These are phyloP conservation scores for Coemansia sp. DNA, from an alignment of 192 early-diverging fungal genomes.

Conservation along the genomic window DNA sequence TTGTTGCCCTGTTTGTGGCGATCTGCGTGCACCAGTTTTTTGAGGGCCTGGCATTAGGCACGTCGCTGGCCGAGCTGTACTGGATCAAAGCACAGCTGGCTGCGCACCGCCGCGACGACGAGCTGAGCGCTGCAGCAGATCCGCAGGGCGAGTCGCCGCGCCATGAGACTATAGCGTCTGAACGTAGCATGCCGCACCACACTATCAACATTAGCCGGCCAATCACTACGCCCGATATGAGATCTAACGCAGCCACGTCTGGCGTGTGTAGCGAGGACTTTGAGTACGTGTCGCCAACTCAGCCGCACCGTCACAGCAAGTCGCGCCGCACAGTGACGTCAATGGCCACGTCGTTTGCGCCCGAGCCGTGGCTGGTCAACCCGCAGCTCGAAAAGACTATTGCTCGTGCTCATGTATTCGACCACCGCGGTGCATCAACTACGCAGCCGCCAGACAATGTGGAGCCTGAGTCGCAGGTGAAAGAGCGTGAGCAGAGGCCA, in stretches of 20 bases:
- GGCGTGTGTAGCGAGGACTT: conserved; percentile 16
- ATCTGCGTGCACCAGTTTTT: conserved; percentile 73
- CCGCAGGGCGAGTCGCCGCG: neutral
- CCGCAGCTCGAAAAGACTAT: conserved; percentile 37
- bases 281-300: conserved; percentile 11
- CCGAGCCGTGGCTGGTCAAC: conserved; percentile 52
- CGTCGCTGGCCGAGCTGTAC: conserved; percentile 64
- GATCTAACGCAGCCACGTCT: neutral
- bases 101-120: neutral
- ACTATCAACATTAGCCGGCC: neutral
- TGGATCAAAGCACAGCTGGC: conserved; percentile 46
- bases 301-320: conserved; percentile 20
- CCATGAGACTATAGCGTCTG: conserved; percentile 6
- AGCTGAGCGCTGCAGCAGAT: too few relatives aligned
- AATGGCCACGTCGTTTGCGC: conserved; percentile 47
- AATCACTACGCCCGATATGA: neutral
- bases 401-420: neutral
- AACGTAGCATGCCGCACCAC: neutral
- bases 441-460: conserved; percentile 12
- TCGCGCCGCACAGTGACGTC: conserved; percentile 39
- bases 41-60: conserved; percentile 73
- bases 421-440: conserved; percentile 8
- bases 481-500: neutral
- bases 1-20: conserved; percentile 61
- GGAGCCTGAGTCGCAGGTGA: neutral